Conservation (phyloP, 148 eudicot genomes). For the Drosera capensis region DNA sequence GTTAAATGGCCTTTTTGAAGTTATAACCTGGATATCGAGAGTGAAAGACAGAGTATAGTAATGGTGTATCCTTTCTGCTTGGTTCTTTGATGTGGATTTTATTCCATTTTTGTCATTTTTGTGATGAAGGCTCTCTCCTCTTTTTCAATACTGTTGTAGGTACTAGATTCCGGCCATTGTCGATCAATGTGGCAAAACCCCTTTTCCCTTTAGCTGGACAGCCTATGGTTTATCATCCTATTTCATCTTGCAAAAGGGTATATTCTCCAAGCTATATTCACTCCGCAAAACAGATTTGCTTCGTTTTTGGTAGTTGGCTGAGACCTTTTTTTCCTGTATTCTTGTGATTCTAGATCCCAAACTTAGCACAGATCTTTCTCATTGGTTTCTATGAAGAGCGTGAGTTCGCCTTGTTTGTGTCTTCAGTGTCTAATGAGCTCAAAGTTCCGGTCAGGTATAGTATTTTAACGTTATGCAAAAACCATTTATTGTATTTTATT, state of each 20-base stretch:
- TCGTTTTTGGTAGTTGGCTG: no score
- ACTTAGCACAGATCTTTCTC: constrained; percentile 75
- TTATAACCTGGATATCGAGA: no score
- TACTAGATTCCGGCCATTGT: constrained; percentile 77
- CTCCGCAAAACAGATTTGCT: no score
- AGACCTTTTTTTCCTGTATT: no score
- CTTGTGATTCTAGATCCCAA: constrained; percentile 68
- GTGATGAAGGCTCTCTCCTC: no score
- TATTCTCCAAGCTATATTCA: no score
- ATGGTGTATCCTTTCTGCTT: no score
- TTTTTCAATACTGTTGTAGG: constrained; percentile 22
- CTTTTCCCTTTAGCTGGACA: constrained; percentile 90
- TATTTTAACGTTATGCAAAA: not conserved
- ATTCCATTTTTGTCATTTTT: no score
- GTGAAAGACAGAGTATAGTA: no score
- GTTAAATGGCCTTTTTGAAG: no score
- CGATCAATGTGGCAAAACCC: constrained; percentile 85
- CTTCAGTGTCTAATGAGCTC: constrained; percentile 86
- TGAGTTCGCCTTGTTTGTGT: constrained; percentile 74
- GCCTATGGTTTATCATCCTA: constrained; percentile 90
- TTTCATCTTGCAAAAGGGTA: constrained; percentile 91
- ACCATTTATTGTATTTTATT: not conserved
- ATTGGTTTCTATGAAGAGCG: constrained; percentile 94
- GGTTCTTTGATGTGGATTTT: no score
- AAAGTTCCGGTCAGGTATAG: constrained; percentile 75